Percentiles rank a stretch among this genome's conserved stretches.
Evolutionary conservation across 768 basidiomycete species (phyloP).

Genomic region (Jaapia argillacea): DNA sequence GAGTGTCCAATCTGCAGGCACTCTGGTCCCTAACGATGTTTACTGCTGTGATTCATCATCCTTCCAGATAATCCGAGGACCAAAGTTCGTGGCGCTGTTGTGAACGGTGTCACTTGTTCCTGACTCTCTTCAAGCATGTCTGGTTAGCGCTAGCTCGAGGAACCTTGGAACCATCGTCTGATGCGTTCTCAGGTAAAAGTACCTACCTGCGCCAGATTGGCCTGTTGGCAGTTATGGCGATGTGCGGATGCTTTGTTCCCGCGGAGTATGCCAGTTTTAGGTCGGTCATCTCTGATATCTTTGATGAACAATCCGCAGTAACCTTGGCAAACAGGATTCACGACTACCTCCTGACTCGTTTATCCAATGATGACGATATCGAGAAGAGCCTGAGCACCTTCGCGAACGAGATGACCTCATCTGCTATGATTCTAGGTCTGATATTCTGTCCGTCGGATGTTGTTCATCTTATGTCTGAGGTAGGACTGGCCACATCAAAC

Average conservation of each 20-base stretch:
- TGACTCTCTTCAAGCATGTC: no score
- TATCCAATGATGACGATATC: constrained; percentile 92
- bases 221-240: constrained; percentile 74
- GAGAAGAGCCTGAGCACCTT: constrained; percentile 91
- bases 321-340: constrained; percentile 42
- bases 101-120: constrained; percentile 3
- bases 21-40: constrained; percentile 80
- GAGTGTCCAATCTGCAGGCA: constrained; percentile 53
- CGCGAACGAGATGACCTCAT: constrained; percentile 88
- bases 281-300: constrained; percentile 21
- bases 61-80: constrained; percentile 90
- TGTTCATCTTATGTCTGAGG: constrained; percentile 1
- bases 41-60: constrained; percentile 77
- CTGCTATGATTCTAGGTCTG: constrained; percentile 80
- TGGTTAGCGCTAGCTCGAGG: constrained; percentile 29
- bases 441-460: background rate
- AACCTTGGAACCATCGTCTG: no score
- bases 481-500: constrained; percentile 59
- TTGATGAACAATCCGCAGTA: background rate
- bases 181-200: constrained; percentile 73
- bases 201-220: constrained; percentile 88
- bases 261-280: constrained; percentile 90
- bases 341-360: constrained; percentile 72
- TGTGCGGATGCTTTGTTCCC: constrained; percentile 88
- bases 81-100: constrained; percentile 46